Conservation (phyloP, 192 early-diverging fungal genomes). For the Podila horticola region DNA sequence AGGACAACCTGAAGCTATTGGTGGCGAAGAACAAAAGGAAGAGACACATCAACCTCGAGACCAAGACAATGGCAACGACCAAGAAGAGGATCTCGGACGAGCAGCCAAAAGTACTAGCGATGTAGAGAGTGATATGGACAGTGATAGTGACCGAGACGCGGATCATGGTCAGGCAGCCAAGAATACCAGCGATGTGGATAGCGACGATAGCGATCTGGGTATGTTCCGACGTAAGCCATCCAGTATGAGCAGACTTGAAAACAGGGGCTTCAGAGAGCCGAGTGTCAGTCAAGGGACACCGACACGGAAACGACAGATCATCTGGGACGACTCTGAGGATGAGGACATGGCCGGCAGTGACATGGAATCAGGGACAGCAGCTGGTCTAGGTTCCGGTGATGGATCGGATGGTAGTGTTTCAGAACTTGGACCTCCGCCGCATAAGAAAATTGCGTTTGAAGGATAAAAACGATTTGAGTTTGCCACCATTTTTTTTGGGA, state of each 20-base stretch:
- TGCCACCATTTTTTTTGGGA: too few relatives aligned
- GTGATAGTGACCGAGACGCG: background rate
- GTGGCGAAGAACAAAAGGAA: background rate
- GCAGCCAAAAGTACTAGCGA: constrained; percentile 11
- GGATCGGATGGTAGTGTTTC: too few relatives aligned
- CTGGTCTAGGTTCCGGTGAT: too few relatives aligned
- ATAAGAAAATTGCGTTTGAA: too few relatives aligned
- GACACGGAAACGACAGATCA: constrained; percentile 23
- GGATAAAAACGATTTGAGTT: too few relatives aligned
- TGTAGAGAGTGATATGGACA: constrained; percentile 5
- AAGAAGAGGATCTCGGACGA: background rate
- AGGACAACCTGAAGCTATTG: background rate
- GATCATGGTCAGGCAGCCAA: background rate
- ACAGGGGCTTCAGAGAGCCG: constrained; percentile 2
- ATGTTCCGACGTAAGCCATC: too few relatives aligned
- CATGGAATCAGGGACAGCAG: too few relatives aligned
- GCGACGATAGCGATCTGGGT: background rate
- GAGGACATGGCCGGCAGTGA: constrained; percentile 5
- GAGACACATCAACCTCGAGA: constrained; percentile 1
- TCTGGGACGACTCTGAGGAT: constrained; percentile 37
- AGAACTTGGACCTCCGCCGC: too few relatives aligned
- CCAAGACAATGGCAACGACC: background rate
- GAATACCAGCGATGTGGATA: constrained; percentile 1
- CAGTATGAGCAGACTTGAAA: background rate
- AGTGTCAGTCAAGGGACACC: background rate